Conservation (phyloP, 805 yeast genomes). For the Scheffersomyces spartinae region DNA sequence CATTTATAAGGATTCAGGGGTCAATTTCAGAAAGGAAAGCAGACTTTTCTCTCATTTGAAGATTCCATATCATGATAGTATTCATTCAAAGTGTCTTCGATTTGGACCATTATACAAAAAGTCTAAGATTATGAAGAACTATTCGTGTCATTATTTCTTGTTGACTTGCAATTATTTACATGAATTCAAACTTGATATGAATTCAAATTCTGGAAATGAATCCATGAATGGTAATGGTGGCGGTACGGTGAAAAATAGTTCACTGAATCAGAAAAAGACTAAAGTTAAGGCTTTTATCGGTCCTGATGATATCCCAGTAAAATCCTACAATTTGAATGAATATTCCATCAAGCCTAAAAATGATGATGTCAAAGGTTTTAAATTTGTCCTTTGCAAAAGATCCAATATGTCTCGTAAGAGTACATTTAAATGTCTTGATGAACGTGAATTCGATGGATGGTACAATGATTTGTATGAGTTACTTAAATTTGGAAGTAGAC, state of each 20-base stretch:
- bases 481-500: conserved; percentile 31
- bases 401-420: conserved; percentile 17
- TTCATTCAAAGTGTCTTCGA: conserved; percentile 31
- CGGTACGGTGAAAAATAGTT: too few species aligned
- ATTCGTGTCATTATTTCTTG: conserved; percentile 23
- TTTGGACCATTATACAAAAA: conserved; percentile 30
- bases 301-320: conserved; percentile 26
- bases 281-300: conserved; percentile 30
- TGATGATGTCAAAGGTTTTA: conserved; percentile 18
- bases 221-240: too few species aligned
- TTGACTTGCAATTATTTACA: conserved; percentile 33
- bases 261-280: conserved; percentile 16
- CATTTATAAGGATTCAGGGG: conserved; percentile 8
- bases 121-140: conserved; percentile 28
- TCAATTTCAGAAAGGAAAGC: conserved; percentile 9
- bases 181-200: conserved; percentile 30
- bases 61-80: conserved; percentile 23
- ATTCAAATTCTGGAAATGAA: too few species aligned
- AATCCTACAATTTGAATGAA: conserved; percentile 31
- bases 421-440: conserved; percentile 34
- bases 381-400: conserved; percentile 20
- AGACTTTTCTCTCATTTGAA: conserved; percentile 12
- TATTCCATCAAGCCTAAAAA: conserved; percentile 20
- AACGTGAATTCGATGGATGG: conserved; percentile 40
- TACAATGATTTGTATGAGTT: conserved; percentile 41